Percentiles rank a stretch among this genome's conserved stretches.
Evolutionary conservation across 2,329 filamentous ascomycete genomes (phyloP).

Genomic region (Drechslerella stenobrocha): DNA sequence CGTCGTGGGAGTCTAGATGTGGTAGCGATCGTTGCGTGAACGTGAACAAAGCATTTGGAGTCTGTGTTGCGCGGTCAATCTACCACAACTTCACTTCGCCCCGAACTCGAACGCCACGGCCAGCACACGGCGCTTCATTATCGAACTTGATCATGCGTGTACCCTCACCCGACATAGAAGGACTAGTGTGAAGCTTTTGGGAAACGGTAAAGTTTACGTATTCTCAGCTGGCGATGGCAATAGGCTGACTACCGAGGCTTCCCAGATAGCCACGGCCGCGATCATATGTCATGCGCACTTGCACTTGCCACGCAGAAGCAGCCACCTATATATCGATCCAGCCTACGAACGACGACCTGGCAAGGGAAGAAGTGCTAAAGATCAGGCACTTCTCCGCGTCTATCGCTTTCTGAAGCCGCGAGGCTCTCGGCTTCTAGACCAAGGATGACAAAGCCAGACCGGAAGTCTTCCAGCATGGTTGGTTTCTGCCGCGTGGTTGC

Average conservation of each 20-base stretch:
- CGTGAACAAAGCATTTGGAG: too few relatives aligned
- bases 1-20: too few relatives aligned
- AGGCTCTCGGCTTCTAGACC: conserved; percentile 20
- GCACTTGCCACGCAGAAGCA: too few relatives aligned
- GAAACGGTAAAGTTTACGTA: conserved; percentile 2
- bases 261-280: neutral
- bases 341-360: too few relatives aligned
- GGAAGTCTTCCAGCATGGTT: conserved; percentile 27
- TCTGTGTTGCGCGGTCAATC: too few relatives aligned
- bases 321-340: neutral
- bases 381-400: conserved; percentile 16
- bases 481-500: conserved; percentile 11
- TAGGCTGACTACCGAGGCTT: conserved; percentile 35
- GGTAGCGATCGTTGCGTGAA: too few relatives aligned
- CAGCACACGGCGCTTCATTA: conserved; percentile 1
- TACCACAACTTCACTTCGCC: neutral
- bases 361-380: too few relatives aligned
- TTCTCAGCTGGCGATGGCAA: conserved; percentile 12
- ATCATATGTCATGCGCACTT: conserved; percentile 7
- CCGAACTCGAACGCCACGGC: neutral
- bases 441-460: conserved; percentile 5
- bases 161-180: neutral
- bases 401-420: conserved; percentile 5
- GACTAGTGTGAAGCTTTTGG: conserved; percentile 2
- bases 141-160: too few relatives aligned